Conservation (phyloP, 2,329 filamentous ascomycete species). For the Calonectria montana region DNA sequence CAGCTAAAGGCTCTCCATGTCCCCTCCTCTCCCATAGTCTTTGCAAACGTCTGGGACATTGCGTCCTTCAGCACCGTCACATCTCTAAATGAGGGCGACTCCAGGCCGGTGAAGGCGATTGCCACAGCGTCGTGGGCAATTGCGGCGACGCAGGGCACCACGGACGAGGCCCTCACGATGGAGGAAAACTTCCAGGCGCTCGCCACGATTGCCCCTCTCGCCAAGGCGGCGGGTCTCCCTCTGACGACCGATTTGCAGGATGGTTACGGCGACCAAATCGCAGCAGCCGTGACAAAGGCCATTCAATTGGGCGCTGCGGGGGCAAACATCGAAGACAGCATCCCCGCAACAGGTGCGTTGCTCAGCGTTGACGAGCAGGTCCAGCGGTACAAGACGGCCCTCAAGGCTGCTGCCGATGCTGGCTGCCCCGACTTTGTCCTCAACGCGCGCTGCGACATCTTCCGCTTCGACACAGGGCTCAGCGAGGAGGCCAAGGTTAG, state of each 20-base stretch:
- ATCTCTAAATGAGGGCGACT: conserved; percentile 50
- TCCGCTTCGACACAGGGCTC: conserved; percentile 48
- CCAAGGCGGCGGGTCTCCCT: conserved; percentile 54
- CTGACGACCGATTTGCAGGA: conserved; percentile 71
- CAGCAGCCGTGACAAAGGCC: conserved; percentile 55
- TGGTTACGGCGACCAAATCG: conserved; percentile 63
- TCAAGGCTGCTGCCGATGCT: conserved; percentile 55
- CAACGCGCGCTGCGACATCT: conserved; percentile 69
- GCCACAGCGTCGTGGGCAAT: conserved; percentile 65
- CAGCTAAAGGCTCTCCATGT: conserved; percentile 58
- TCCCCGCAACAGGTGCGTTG: conserved; percentile 48
- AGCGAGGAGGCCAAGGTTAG: conserved; percentile 51
- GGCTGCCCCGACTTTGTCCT: conserved; percentile 67
- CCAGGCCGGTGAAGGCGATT: conserved; percentile 54
- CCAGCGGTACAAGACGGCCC: conserved; percentile 55
- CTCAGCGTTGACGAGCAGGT: conserved; percentile 58
- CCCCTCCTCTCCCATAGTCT: conserved; percentile 61
- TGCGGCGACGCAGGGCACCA: conserved; percentile 56
- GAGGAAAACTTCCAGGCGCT: conserved; percentile 63
- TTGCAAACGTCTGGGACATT: conserved; percentile 68
- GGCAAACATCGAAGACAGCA: conserved; percentile 68
- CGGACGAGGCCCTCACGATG: conserved; percentile 61
- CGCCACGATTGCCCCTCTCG: conserved; percentile 55
- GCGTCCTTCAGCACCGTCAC: conserved; percentile 59
- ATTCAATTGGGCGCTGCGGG: conserved; percentile 66